Evolutionary conservation across 106 monocot species (phyloP), one percentile per base, ranked within the genome.

Genomic region (Agapanthus africanus): DNA sequence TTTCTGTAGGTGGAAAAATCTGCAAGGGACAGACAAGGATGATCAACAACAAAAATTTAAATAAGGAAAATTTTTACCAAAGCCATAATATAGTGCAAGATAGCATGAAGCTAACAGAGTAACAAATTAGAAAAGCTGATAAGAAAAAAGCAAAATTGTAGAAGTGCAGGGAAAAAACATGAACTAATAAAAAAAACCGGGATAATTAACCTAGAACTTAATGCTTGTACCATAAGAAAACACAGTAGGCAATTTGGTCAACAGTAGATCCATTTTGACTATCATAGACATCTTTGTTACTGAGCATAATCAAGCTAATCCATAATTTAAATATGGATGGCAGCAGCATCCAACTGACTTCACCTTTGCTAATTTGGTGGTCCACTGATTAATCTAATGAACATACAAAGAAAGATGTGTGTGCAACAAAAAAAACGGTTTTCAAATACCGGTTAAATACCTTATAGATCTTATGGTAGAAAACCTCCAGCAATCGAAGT

Each of bases 381-480:
- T 27, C 26, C 42, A 42, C 3, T 2, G 11, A 21, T 4, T 14
- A 37, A 15, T 66, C 11, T 30, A 44, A 14, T 46, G 26, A 0
- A n/a, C 25, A 66, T 11, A 18, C 15, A 33, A 32, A 54, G 1
- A 54, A 14, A 26, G 4, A 31, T 68, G 19, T 68, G 33, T 11
- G 1, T 33, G 26, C n/a, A 2, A 9, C 7, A n/a, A 52, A 60
- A 40, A 10, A 15, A 64, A 35, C 21, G 39, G n/a, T 21, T 39
- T 15, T n/a, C 22, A 25, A 64, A 60, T 27, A 9, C 5, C 32
- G 36, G 11, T 16, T 37, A 18, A 40, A 19, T 78, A 94, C 93
- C 93, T 94, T 94, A 31, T 87, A 87, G 21, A 94, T 94, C 69
- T 94, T 94, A 76, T 89, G 86, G 59, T 80, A 87, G 71, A 90